Evolutionary conservation across 257 asterid genomes (phyloP), one percentile per base, ranked within the genome.

Genomic region (Marsdenia floribunda): DNA sequence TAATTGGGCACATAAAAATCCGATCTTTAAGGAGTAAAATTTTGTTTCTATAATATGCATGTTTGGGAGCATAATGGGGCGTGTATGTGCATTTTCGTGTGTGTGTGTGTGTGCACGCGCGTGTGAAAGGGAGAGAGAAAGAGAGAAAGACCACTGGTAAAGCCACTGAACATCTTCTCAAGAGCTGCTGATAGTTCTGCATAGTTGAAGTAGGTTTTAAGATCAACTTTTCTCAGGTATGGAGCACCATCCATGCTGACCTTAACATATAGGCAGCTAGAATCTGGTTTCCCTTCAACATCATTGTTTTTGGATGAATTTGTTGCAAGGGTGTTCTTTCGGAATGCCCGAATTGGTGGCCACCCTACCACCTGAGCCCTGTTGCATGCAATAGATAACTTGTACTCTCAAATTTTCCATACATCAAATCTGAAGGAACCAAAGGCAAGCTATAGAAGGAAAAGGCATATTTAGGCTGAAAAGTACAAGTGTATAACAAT

Each of bases 321-420:
- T 44, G 73, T 44, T 22, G 73, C 73, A 22, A 69, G 73, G 73
- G 58, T 69, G 59, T 69, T 69, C 73, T 92, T 92, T 3, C 95
- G 84, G 81, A 89, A 92, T 46, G 97, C 86, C 71, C 96, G 83
- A 81, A 92, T 78, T 70, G 96, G 97, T 72, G 96, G 97, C 96
- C 97, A 90, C 73, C 97, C 97, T 18, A 92, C 96, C 52, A 92
- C 93, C 78, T 85, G 96, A 70, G 93, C 90, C 87, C 97, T 90
- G 84, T 77, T 74, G 60, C 54, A 85, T 74, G 60, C 58, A 85
- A 64, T 74, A 67, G 64, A 75, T 33, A 61, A 38, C 61, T 29
- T 50, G 12, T 8, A 44, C 49, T 44, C 49, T 47, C 22, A 52
- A 11, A 3, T 6, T 38, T 16, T 33, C 53, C 47, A 67, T 70